phyloP scores from a whole-genome alignment of 164 flowering plant genomes.

The Sedum album region DNA sequence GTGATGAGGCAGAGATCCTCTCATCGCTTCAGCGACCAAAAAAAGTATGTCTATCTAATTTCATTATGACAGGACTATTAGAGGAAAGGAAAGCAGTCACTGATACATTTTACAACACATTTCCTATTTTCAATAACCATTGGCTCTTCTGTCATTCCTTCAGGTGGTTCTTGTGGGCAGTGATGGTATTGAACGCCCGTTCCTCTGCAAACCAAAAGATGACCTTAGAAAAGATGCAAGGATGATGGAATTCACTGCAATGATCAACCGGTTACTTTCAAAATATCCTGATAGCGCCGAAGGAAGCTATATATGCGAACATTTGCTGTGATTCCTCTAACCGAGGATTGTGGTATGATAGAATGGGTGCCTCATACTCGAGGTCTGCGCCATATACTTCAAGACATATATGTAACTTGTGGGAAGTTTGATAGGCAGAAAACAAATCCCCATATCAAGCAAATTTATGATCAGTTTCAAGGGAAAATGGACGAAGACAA shows the following conservation, averaged over 20 bases:
- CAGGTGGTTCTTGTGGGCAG: conserved; percentile 90
- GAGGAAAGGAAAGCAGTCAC: not conserved
- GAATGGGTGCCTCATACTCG: conserved; percentile 99
- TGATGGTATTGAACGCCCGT: conserved; percentile 84
- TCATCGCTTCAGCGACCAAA: conserved; percentile 98
- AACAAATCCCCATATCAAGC: conserved; percentile 90
- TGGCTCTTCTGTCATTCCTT: not conserved
- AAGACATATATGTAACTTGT: conserved; percentile 81
- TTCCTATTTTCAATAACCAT: not conserved
- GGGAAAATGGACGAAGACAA: conserved; percentile 83
- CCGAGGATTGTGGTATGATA: conserved; percentile 99
- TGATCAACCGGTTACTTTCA: conserved; percentile 82
- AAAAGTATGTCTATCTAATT: conserved; percentile 42
- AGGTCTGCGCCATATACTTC: conserved; percentile 97
- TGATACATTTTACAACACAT: not conserved
- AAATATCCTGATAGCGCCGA: conserved; percentile 96
- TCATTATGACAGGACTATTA: not conserved
- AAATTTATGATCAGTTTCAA: conserved; percentile 87
- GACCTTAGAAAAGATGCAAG: conserved; percentile 99
- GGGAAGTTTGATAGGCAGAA: conserved; percentile 94
- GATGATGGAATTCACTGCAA: conserved; percentile 98
- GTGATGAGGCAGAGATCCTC: conserved; percentile 96
- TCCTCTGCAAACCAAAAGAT: conserved; percentile 99
- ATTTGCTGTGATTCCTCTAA: conserved; percentile 91
- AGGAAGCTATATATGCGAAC: conserved; percentile 96